Evolutionary conservation across 108 stramenopile species (phyloP), one percentile per base, ranked within the genome.

Genomic region (Aurantiochytrium sp.): DNA sequence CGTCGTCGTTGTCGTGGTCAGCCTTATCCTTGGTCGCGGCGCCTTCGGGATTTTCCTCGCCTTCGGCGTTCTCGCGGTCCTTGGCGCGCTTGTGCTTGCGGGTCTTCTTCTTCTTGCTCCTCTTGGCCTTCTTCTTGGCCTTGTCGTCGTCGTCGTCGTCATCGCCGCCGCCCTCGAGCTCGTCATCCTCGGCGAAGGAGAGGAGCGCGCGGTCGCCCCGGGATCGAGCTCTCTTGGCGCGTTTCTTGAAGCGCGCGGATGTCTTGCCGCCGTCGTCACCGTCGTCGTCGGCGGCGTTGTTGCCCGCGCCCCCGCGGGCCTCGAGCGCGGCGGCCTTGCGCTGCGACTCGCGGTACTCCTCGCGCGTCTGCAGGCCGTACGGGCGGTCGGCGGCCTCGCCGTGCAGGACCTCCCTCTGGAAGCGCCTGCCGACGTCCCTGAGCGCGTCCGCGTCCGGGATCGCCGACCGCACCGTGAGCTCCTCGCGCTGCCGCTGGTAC

Each of bases 1-100:
- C 93, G 6, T 55, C 93, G 45, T 19, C 36, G 41, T 69, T 54
- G 8, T 48, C 30, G 27, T 27, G n/a, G n/a, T n/a, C n/a, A n/a
- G n/a, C n/a, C n/a, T n/a, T n/a, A n/a, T n/a, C n/a, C n/a, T n/a
- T n/a, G n/a, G n/a, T n/a, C n/a, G n/a, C n/a, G n/a, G n/a, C n/a
- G n/a, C n/a, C n/a, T n/a, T n/a, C n/a, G n/a, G n/a, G n/a, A n/a
- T n/a, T n/a, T n/a, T n/a, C n/a, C n/a, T n/a, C n/a, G n/a, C n/a
- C n/a, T n/a, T n/a, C n/a, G n/a, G n/a, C n/a, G n/a, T n/a, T n/a
- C n/a, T n/a, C n/a, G n/a, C n/a, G n/a, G n/a, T n/a, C n/a, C n/a
- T n/a, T n/a, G n/a, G n/a, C 30, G 45, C 73, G 36, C 8, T 42
- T 81, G 42, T n/a, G 39, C 45, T 48, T 81, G 73, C 73, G 73